Base-by-base conservation (phyloP, 495 filamentous ascomycete genomes). In the Aspergillus ellipticus region DNA sequence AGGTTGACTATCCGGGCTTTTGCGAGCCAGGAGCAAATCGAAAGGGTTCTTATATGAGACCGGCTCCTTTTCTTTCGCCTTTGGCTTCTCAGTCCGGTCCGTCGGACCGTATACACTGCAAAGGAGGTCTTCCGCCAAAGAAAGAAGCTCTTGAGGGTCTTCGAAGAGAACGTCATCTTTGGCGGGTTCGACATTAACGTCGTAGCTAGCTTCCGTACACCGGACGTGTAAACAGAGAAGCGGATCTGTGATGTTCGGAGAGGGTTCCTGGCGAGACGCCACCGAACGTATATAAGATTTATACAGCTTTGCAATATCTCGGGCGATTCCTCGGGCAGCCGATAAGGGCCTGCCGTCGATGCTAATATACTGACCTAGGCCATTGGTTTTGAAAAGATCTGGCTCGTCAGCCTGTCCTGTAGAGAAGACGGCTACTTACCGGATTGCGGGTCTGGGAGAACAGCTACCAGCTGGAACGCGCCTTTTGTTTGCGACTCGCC, bases 161-260 rank as follows among this genome's bases (percentile, higher is more conserved):
- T 79, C 74, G 63, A 98, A 96, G 0, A 96, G 51, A 2, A 97
- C 82, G 66, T 96, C 87, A 58, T 97, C 88, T 66, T 98, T 98
- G 0, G 87, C 82, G 0, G 92, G 92, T 63, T 97, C 92, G 50
- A 97, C 78, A 61, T 96, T 97, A 2, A 82, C 79, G 73, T 97
- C 93, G 57, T 98, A 97, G 47, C 78, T 87, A 13, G 80, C 83
- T 4, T 65, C 67, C 1, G 86, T 82, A 61, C 92, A 96, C 4
- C 63, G 62, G 6, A 98, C 81, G 53, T 91, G 85, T 42, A 97
- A 60, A 15, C 78, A 80, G 22, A 97, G 68, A 66, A 96, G 93
- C 0, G 87, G 87, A 55, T 90, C 82, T 26, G 74, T 79, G 16
- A 76, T 47, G 2, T 65, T 48, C 42, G 50, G 42, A 43, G 47